A percentile compares a stretch with the other conserved stretches of the same genome.
Conservation (phyloP, 2,329 filamentous ascomycete species). For the Delphinella strobiligena region DNA sequence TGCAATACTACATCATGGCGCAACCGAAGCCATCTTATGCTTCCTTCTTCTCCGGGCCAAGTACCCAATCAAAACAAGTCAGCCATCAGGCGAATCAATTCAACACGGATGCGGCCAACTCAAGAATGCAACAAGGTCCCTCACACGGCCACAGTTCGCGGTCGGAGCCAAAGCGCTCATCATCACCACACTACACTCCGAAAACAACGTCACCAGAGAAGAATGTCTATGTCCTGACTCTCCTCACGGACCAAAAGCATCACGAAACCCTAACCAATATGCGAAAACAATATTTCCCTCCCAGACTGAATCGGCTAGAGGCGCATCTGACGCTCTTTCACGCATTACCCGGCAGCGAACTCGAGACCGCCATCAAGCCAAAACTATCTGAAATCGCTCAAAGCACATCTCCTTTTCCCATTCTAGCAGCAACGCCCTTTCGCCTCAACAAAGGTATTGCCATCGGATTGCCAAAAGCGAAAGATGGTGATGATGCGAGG, state of each 20-base stretch:
- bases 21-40: no score
- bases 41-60: no score
- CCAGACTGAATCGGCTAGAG: conserved; percentile 28
- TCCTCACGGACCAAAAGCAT: conserved; percentile 26
- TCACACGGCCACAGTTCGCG: not conserved
- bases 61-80: no score
- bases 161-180: conserved; percentile 7
- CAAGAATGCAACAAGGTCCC: not conserved
- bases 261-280: conserved; percentile 27
- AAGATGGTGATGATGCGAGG: conserved; percentile 19
- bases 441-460: conserved; percentile 30
- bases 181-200: conserved; percentile 16
- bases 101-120: no score
- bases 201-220: conserved; percentile 21
- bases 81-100: no score
- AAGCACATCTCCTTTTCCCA: conserved; percentile 22
- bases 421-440: conserved; percentile 27
- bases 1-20: no score
- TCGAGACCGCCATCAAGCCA: conserved; percentile 23
- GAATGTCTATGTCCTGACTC: conserved; percentile 30
- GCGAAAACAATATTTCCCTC: conserved; percentile 29
- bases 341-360: conserved; percentile 29
- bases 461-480: conserved; percentile 22
- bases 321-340: conserved; percentile 36
- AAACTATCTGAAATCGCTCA: conserved; percentile 19